These are phyloP conservation scores for Hibiscus syriacus DNA, from an alignment of 345 rosid species.

Conservation along the genomic window DNA sequence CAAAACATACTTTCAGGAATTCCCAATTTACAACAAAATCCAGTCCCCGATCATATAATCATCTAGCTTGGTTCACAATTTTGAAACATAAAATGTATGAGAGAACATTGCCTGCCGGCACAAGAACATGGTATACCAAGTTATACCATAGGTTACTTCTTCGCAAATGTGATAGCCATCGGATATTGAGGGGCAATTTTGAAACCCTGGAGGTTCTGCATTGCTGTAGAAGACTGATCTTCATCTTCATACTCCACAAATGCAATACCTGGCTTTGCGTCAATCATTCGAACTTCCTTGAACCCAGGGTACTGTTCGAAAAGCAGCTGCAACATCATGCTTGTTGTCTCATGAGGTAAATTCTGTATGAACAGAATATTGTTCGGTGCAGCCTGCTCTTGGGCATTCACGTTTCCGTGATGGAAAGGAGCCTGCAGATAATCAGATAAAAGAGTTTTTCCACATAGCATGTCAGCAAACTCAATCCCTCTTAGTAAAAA, in stretches of 20 bases:
- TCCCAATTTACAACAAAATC: background rate
- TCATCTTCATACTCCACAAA: constrained; percentile 89
- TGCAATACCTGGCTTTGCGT: constrained; percentile 95
- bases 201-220: constrained; percentile 90
- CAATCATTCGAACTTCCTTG: constrained; percentile 86
- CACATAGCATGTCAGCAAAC: background rate
- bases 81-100: background rate
- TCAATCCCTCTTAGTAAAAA: background rate
- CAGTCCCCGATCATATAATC: background rate
- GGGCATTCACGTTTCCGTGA: constrained; percentile 33
- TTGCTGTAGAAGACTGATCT: constrained; percentile 70
- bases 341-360: constrained; percentile 79
- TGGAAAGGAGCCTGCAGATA: constrained; percentile 47
- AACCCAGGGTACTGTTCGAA: constrained; percentile 83
- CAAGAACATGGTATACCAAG: background rate
- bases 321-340: constrained; percentile 72
- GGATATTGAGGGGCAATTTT: constrained; percentile 80
- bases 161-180: constrained; percentile 77
- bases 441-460: background rate
- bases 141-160: constrained; percentile 49
- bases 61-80: background rate
- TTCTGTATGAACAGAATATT: constrained; percentile 86
- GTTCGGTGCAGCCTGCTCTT: constrained; percentile 67
- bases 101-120: background rate
- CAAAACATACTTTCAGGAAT: background rate